phyloP scores from a whole-genome alignment of 75 land plant species.

The Larix kaempferi region DNA sequence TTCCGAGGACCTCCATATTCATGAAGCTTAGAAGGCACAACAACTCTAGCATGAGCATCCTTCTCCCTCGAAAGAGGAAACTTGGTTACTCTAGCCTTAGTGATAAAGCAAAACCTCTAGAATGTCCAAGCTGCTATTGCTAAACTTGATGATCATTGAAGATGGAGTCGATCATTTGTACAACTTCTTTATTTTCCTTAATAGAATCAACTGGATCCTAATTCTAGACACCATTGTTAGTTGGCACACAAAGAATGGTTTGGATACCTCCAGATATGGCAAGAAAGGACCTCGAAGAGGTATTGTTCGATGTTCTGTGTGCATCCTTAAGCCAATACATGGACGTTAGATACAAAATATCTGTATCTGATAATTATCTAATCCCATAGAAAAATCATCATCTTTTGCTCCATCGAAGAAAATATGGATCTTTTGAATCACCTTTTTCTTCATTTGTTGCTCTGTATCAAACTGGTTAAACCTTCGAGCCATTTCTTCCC shows the following conservation, averaged over 20 bases:
- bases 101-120: neutral
- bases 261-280: slow-evolving; percentile 56
- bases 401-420: slow-evolving; percentile 56
- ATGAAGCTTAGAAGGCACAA: neutral
- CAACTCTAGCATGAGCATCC: slow-evolving; percentile 14
- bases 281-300: slow-evolving; percentile 48
- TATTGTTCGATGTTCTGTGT: slow-evolving; percentile 3
- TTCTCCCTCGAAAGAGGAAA: neutral
- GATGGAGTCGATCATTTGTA: slow-evolving; percentile 22
- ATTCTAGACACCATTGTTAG: slow-evolving; percentile 71
- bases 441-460: slow-evolving; percentile 65
- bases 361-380: slow-evolving; percentile 68
- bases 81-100: slow-evolving; percentile 19
- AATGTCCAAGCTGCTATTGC: neutral
- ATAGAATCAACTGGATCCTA: slow-evolving; percentile 73
- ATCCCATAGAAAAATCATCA: slow-evolving; percentile 42
- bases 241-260: slow-evolving; percentile 71
- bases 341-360: slow-evolving; percentile 77
- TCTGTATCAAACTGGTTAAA: slow-evolving; percentile 18
- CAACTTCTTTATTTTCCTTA: slow-evolving; percentile 27
- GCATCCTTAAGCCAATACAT: slow-evolving; percentile 73
- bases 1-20: neutral
- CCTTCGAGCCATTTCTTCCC: slow-evolving; percentile 28
- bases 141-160: neutral
- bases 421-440: slow-evolving; percentile 52